Evolutionary conservation across 441 rosid species (phyloP), one percentile per base, ranked within the genome.

Genomic region (Syzygium malaccense): DNA sequence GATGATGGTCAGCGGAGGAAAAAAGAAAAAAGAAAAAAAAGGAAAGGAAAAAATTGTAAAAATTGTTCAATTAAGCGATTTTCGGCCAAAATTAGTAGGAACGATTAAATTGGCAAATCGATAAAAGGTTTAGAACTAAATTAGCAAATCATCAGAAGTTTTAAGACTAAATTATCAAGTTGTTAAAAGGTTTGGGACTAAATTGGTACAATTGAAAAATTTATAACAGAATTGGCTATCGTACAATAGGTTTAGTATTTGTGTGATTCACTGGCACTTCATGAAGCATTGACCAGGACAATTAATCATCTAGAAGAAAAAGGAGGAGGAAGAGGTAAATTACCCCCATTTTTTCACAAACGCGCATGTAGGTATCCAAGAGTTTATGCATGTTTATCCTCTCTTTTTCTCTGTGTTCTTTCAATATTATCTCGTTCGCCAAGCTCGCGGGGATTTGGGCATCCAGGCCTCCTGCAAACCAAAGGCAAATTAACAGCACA

Each of bases 341-440:
- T 96, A 95, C 99, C 96, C 99, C 98, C 89, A 90, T 89, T 90
- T 33, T 92, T 20, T 85, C 88, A 91, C 99, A 96, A 88, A 95
- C 60, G 37, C 79, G 88, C 91, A 93, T 94, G 91, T 94, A 96
- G 26, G 91, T 94, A 75, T 94, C 94, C 85, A 96, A 91, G 51
- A 89, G 86, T 89, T 91, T 87, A 86, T 92, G 92, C 92, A 95
- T 95, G 49, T 92, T 91, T 89, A 90, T 89, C 92, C 93, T 94
- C 92, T 95, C 96, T 28, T 89, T 85, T 87, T 93, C 96, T 92
- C 96, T 85, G 92, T 93, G 94, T 64, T 92, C 94, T 80, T 86
- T 88, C 64, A 96, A 97, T 90, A 95, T 94, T 64, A 93, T 91
- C 86, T 94, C 96, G 89, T 92, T 68, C n/a, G 95, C 91, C 28